Conservation (phyloP, 345 rosid species). For the Tarenaya hassleriana region DNA sequence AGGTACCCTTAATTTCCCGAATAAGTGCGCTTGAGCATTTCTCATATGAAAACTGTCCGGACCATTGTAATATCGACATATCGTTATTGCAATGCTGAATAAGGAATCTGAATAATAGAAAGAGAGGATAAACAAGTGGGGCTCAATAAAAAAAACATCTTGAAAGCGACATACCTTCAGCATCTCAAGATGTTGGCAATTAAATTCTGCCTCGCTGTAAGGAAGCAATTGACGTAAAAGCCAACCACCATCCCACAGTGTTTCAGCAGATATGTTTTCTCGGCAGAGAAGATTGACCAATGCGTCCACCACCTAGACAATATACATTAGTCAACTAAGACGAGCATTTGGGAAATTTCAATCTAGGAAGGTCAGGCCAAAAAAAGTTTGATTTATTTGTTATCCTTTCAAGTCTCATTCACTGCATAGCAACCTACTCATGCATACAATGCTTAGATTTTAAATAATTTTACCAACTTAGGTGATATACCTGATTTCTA, state of each 20-base stretch:
- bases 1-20: constrained; percentile 62
- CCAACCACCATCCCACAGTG: constrained; percentile 98
- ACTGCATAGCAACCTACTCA: too few relatives aligned
- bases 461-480: too few relatives aligned
- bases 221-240: constrained; percentile 95
- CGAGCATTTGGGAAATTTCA: not conserved
- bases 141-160: not conserved
- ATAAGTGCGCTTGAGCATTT: constrained; percentile 42
- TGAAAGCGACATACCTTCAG: constrained; percentile 45
- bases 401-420: too few relatives aligned
- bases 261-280: constrained; percentile 78
- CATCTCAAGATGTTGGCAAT: constrained; percentile 60
- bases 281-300: constrained; percentile 86
- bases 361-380: too few relatives aligned
- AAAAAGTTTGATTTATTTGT: too few relatives aligned
- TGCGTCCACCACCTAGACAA: constrained; percentile 77
- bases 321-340: constrained; percentile 18
- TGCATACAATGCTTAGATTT: too few relatives aligned
- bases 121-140: too few relatives aligned
- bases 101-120: too few relatives aligned
- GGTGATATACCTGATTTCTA: too few relatives aligned
- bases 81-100: not conserved
- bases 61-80: constrained; percentile 9
- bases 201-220: constrained; percentile 77
- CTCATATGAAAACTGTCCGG: constrained; percentile 63